Evolutionary conservation across 108 stramenopile species (phyloP), one percentile per base, ranked within the genome.

Genomic region (Nannochloropsis gaditana): DNA sequence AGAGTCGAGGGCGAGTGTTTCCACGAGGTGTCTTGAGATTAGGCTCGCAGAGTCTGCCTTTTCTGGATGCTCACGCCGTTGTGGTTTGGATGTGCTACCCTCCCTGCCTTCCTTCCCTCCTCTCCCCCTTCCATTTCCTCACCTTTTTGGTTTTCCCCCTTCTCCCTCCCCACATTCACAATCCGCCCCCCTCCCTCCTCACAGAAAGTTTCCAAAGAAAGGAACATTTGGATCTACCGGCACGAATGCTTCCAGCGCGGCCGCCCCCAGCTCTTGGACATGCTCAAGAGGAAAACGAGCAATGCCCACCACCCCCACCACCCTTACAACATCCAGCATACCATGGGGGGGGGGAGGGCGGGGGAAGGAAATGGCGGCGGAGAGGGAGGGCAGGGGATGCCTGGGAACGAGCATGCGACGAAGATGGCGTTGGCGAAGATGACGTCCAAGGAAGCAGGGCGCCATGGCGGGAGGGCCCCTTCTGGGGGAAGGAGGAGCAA

Each of bases 221-320:
- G 96, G 17, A 96, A 93, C 84, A 94, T 96, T 79, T 96, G 96
- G 96, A 94, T 96, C 84, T 97, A 96, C 91, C 92, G 95, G 83
- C 97, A 97, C 87, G 93, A 93, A 41, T 83, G 96, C 82, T 97
- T 97, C 90, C 95, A 96, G 84, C 86, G 96, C 42, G 95, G 96
- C 88, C 92, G 88, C 44, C 96, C 95, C 9, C 93, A 96, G 82
- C 93, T 95, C 44, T 91, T 96, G 31, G 90, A 93, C 79, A 83
- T 93, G 79, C 91, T 97, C 17, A 92, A 96, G 83, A 94, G 97
- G 45, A 91, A 96, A 82, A 84, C 87, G 11, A 87, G 84, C 47
- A 83, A 87, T 44, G 43, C 44, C 45, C 83, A 83, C 0, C 45
- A 43, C 5, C 42, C 42, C 5, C 82, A 43, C 21, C 82, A 43